Conservation (phyloP, 139 green algal species). For the Micractinium conductrix region DNA sequence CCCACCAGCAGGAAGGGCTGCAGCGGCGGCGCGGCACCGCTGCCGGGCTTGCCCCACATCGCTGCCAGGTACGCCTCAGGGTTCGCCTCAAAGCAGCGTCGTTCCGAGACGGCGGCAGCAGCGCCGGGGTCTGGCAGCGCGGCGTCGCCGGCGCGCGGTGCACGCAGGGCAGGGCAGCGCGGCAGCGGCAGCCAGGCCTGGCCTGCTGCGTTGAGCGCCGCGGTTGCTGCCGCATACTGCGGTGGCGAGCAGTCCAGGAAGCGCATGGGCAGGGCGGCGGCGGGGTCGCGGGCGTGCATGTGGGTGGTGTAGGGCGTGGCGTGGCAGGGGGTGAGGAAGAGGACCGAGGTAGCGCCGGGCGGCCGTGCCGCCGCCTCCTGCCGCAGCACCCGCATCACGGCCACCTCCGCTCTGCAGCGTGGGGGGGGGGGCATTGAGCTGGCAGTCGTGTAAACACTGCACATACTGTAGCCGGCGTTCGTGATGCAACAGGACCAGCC, state of each 20-base stretch:
- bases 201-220: not conserved
- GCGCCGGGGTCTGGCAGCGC: not conserved
- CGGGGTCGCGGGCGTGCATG: conserved; percentile 50
- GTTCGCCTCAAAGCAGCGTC: conserved; percentile 8
- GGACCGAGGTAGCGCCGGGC: not conserved
- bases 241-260: conserved; percentile 70
- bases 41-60: not conserved
- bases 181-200: conserved; percentile 30
- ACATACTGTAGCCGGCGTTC: too few relatives aligned
- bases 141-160: not conserved
- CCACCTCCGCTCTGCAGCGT: conserved; percentile 37
- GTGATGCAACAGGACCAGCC: too few relatives aligned
- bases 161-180: conserved; percentile 11
- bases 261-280: conserved; percentile 48
- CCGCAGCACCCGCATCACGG: conserved; percentile 27
- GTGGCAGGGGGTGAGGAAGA: conserved; percentile 72
- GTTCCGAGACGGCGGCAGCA: not conserved
- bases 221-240: not conserved
- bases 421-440: not conserved
- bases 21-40: too few relatives aligned
- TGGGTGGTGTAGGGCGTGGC: conserved; percentile 57
- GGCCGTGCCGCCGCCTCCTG: not conserved
- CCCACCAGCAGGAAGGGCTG: conserved; percentile 17
- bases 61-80: conserved; percentile 3
- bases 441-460: too few relatives aligned